A percentile compares a stretch with the other conserved stretches of the same genome.
phyloP scores from a whole-genome alignment of 2,329 filamentous ascomycete genomes.

The Hymenoscyphus occultus region DNA sequence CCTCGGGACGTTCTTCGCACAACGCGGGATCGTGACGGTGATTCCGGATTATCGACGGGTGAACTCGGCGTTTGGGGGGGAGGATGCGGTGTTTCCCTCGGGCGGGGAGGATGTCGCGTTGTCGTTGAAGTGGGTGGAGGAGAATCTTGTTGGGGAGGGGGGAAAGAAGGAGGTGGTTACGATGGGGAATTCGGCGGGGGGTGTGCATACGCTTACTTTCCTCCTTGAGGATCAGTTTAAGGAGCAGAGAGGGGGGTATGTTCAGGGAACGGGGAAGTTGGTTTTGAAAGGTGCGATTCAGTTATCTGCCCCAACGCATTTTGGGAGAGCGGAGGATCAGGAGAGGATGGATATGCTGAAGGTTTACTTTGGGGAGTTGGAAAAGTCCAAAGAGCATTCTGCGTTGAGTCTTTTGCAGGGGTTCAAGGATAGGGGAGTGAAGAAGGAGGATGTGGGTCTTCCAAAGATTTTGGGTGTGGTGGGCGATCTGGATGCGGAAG shows the following conservation, averaged over 20 bases:
- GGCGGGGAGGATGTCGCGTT: conserved; percentile 33
- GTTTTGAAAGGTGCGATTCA: conserved; percentile 27
- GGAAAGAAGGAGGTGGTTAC: conserved; percentile 28
- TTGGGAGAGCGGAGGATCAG: conserved; percentile 11
- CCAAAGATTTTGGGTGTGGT: conserved; percentile 27
- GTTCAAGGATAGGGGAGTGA: conserved; percentile 6
- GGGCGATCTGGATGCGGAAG: conserved; percentile 32
- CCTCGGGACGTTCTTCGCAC: conserved; percentile 33
- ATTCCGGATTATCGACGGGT: conserved; percentile 33
- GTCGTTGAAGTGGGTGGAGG: conserved; percentile 28
- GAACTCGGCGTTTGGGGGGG: conserved; percentile 24
- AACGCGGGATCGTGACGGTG: conserved; percentile 28
- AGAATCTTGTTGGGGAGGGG: conserved; percentile 14
- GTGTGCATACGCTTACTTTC: conserved; percentile 33
- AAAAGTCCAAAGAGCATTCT: conserved; percentile 18
- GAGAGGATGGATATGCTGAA: conserved; percentile 19
- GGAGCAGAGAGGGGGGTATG: conserved; percentile 23
- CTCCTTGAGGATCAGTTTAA: conserved; percentile 26
- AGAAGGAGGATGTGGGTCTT: conserved; percentile 18
- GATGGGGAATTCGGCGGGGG: conserved; percentile 35
- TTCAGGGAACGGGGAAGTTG: conserved; percentile 13
- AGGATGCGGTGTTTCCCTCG: conserved; percentile 30
- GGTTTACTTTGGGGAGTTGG: conserved; percentile 26
- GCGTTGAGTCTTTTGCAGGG: conserved; percentile 18
- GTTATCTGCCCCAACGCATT: conserved; percentile 29